Evolutionary conservation across 306 rosid species (phyloP).

Genomic region (Ormosia semicastrata): DNA sequence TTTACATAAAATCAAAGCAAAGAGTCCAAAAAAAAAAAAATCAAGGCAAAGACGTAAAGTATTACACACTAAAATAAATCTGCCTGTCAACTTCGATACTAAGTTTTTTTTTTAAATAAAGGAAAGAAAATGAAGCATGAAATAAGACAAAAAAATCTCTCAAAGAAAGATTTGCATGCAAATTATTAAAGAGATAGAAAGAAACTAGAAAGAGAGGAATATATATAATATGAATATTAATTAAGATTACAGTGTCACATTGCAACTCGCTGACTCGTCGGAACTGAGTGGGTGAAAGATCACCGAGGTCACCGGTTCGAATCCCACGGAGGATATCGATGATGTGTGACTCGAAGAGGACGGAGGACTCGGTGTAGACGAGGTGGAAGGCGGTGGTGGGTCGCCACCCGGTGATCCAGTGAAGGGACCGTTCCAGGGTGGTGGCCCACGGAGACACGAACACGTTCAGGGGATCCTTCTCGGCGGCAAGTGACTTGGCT

Average conservation of each 20-base stretch:
- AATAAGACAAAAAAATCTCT: not conserved
- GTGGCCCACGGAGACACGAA: conserved; percentile 74
- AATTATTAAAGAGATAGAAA: not conserved
- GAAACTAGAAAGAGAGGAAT: too few species aligned
- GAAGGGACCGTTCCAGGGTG: conserved; percentile 67
- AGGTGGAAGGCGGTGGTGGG: conserved; percentile 89
- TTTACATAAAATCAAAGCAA: too few species aligned
- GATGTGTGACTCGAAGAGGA: conserved; percentile 71
- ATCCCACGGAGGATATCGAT: conserved; percentile 67
- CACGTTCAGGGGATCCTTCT: conserved; percentile 49
- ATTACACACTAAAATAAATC: too few species aligned
- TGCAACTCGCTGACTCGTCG: conserved; percentile 74
- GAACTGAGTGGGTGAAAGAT: conserved; percentile 71
- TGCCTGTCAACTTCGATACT: too few species aligned
- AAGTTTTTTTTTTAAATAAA: not conserved
- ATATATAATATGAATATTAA: not conserved
- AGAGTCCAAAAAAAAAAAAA: too few species aligned
- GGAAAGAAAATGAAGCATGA: too few species aligned
- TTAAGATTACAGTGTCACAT: conserved; percentile 56
- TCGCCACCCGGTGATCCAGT: conserved; percentile 87
- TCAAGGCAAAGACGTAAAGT: too few species aligned
- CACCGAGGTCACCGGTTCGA: conserved; percentile 84
- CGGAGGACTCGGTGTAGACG: conserved; percentile 73
- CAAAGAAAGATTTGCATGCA: not conserved
- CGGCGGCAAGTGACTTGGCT: conserved; percentile 46